These are phyloP conservation scores for Paramyrothecium sp. DNA, from an alignment of 2,329 filamentous ascomycete species.

Conservation along the genomic window DNA sequence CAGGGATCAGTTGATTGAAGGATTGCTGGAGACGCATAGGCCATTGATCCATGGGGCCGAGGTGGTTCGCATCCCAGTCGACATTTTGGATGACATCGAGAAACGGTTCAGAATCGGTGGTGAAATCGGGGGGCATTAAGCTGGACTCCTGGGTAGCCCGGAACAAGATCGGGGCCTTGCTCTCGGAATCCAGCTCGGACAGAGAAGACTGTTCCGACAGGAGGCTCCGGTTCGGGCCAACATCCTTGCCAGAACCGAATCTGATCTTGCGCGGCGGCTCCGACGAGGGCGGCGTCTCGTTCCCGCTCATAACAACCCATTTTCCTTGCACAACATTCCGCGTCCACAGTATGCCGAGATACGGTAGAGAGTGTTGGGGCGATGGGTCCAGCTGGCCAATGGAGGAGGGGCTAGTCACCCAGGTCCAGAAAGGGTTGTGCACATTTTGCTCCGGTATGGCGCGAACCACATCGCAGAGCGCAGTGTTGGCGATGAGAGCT, in stretches of 20 bases:
- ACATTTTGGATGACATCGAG: constrained; percentile 37
- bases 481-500: constrained; percentile 25
- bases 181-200: constrained; percentile 11
- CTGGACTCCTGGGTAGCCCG: constrained; percentile 28
- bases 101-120: constrained; percentile 34
- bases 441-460: constrained; percentile 24
- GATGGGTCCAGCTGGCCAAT: constrained; percentile 4
- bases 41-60: constrained; percentile 48
- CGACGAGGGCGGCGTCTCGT: constrained; percentile 28
- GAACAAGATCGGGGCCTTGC: constrained; percentile 23
- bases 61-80: constrained; percentile 45
- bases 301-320: constrained; percentile 39
- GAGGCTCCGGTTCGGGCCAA: constrained; percentile 9
- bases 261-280: constrained; percentile 29
- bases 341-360: constrained; percentile 35
- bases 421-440: constrained; percentile 36
- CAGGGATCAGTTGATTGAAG: constrained; percentile 41
- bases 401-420: constrained; percentile 27
- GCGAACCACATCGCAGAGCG: constrained; percentile 28
- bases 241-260: constrained; percentile 19
- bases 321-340: constrained; percentile 27
- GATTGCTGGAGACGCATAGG: constrained; percentile 43
- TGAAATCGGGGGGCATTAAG: constrained; percentile 30
- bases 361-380: constrained; percentile 23
- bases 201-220: neutral